Base-by-base conservation (phyloP, 305 asterid genomes). In the Fraxinus angustifolia region DNA sequence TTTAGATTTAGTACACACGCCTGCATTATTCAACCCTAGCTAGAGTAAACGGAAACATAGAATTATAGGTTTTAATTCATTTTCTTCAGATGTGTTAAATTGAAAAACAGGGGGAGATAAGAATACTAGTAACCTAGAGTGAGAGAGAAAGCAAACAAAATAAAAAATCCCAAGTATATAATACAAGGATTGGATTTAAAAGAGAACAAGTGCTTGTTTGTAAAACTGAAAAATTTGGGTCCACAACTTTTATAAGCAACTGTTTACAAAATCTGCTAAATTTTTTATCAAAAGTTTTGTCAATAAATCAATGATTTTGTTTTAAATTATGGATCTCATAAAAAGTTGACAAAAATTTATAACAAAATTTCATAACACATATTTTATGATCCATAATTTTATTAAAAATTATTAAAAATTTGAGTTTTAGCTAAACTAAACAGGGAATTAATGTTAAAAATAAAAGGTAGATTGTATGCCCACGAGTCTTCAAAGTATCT, bases 21-120 rank as follows among this genome's bases (percentile, higher is more conserved):
- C 56, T 77, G 80, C 78, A 80, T 87, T 75, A 58, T 74, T 81
- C 80, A 87, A 85, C 85, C 87, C 86, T 82, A 75, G 82, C 21
- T 45, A 67, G 60, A 7, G 75, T 58, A 4, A 67, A 76, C 71
- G 79, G 82, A 28, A 73, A 75, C 71, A 73, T 11, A 17, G 75
- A 80, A 76, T 6, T 60, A 28, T 42, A 10, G 21, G 48, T 60
- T 77, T 75, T 75, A 40, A 31, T 40, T 21, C 1, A 42, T 80
- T 80, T 56, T 14, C 30, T 35, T 23, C 8, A 45, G n/a, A 26
- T 50, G 56, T 45, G 35, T 28, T 7, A 78, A 76, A 76, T 76
- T 67, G 71, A 56, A 84, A 65, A 77, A 73, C 76, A 79, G 53
- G 53, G n/a, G 53, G 16, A 78, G 88, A 87, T 84, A 84, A 82